Evolutionary conservation across 495 filamentous ascomycete species (phyloP).

Genomic region (Tuber magnatum): DNA sequence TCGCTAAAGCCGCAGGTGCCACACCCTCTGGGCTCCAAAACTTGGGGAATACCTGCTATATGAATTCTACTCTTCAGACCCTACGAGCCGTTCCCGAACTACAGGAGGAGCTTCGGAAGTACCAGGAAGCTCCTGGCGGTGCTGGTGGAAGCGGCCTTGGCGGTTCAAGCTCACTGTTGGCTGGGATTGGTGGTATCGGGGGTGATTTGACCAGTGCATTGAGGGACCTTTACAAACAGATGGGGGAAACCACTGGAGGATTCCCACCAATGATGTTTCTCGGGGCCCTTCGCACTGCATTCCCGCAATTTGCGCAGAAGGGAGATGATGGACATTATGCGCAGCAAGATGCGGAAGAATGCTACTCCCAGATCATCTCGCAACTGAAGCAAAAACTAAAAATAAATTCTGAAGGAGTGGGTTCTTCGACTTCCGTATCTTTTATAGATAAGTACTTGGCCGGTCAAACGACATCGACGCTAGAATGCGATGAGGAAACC

Average conservation of each 20-base stretch:
- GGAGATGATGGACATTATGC: slow-evolving; percentile 74
- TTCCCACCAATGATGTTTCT: slow-evolving; percentile 82
- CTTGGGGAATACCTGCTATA: slow-evolving; percentile 93
- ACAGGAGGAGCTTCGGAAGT: slow-evolving; percentile 67
- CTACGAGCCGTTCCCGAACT: slow-evolving; percentile 85
- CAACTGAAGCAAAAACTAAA: slow-evolving; percentile 75
- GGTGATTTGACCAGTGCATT: slow-evolving; percentile 73
- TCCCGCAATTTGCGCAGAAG: slow-evolving; percentile 90
- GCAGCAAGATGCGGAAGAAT: slow-evolving; percentile 97
- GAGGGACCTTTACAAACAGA: slow-evolving; percentile 82
- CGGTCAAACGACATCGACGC: slow-evolving; percentile 65
- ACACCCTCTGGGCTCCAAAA: slow-evolving; percentile 86
- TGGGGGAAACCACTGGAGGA: slow-evolving; percentile 84
- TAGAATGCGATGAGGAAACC: slow-evolving; percentile 74
- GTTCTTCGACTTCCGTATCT: slow-evolving; percentile 50
- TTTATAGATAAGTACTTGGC: slow-evolving; percentile 88
- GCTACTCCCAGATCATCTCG: slow-evolving; percentile 92
- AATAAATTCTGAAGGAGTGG: slow-evolving; percentile 47
- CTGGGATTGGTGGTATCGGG: slow-evolving; percentile 54
- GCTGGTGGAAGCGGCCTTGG: slow-evolving; percentile 28
- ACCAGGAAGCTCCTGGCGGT: slow-evolving; percentile 46
- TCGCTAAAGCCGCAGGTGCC: slow-evolving; percentile 71
- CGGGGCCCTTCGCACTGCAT: slow-evolving; percentile 67
- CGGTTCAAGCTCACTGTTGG: slow-evolving; percentile 41
- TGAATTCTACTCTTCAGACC: slow-evolving; percentile 91